Evolutionary conservation across 208 protist genomes (phyloP).

Genomic region (Blechomonas ayalai): DNA sequence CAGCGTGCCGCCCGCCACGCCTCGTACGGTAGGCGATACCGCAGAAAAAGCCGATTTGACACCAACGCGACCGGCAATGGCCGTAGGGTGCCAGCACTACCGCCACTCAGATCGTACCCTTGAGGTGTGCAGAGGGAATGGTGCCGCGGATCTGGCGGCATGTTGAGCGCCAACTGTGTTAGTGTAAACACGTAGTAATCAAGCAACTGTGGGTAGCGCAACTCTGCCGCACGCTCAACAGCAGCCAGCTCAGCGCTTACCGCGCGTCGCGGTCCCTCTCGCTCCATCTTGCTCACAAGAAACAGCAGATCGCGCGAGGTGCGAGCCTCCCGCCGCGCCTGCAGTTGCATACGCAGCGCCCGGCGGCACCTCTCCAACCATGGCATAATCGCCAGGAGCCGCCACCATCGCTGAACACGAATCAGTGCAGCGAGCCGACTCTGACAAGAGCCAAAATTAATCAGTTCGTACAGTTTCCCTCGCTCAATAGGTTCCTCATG

Average conservation of each 20-base stretch:
- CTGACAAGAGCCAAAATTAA: slow-evolving; percentile 21
- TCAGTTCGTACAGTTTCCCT: slow-evolving; percentile 3
- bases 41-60: slow-evolving; percentile 1
- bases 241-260: slow-evolving; percentile 2
- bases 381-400: slow-evolving; percentile 13
- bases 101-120: no score
- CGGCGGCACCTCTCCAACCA: slow-evolving; percentile 4
- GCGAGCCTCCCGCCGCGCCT: slow-evolving; percentile 3
- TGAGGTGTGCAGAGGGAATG: no score
- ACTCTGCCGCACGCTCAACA: slow-evolving; percentile 6
- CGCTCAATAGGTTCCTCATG: slow-evolving; percentile 16
- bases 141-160: no score
- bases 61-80: no score
- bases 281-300: slow-evolving; percentile 1
- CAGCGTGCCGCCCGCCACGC: slow-evolving; percentile 4
- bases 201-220: slow-evolving; percentile 15
- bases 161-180: no score
- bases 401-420: slow-evolving; percentile 69
- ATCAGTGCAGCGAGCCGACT: slow-evolving; percentile 30
- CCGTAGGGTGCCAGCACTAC: no score
- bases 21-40: slow-evolving; percentile 5
- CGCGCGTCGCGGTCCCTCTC: no score
- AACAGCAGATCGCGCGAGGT: slow-evolving; percentile 8
- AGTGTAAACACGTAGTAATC: slow-evolving; percentile 28
- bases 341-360: slow-evolving; percentile 4